Conservation (phyloP, 148 eudicot genomes). For the Persicaria tinctoria region DNA sequence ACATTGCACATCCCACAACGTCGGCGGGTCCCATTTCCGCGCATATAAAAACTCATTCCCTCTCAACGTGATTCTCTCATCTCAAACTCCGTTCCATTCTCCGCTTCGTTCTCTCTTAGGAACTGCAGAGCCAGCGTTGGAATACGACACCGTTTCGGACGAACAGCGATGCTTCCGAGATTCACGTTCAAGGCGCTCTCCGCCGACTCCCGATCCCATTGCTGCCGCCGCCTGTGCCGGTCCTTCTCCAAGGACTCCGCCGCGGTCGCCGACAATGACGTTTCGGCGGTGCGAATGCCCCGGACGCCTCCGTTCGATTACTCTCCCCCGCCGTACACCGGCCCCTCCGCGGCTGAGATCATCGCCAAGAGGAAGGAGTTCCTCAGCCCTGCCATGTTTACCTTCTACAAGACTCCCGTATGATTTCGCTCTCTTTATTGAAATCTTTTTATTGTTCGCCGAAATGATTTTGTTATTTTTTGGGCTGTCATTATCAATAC, state of each 20-base stretch:
- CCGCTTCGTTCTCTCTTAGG: neutral
- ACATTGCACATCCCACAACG: neutral
- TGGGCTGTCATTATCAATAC: neutral
- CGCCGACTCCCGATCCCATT: neutral
- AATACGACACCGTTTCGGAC: conserved; percentile 5
- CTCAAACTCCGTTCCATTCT: neutral
- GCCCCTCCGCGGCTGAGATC: conserved; percentile 75
- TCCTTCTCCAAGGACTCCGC: conserved; percentile 2
- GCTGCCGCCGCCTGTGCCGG: neutral
- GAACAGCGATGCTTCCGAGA: neutral
- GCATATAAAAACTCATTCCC: neutral
- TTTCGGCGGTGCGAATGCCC: conserved; percentile 16
- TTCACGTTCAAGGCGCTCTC: conserved; percentile 3
- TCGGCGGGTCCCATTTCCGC: neutral
- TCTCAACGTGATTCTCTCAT: neutral
- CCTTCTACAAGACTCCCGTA: conserved; percentile 74
- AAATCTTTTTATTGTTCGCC: neutral
- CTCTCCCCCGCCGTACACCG: conserved; percentile 72
- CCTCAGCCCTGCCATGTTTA: conserved; percentile 85
- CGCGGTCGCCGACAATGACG: conserved; percentile 16
- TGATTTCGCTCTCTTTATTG: neutral
- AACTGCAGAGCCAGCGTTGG: neutral
- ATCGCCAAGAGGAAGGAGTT: conserved; percentile 53
- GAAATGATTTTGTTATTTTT: neutral
- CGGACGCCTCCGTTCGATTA: conserved; percentile 77